Percentiles rank a stretch among this genome's conserved stretches.
Conservation (phyloP, 139 green algal genomes). For the Auxenochlorella protothecoides region DNA sequence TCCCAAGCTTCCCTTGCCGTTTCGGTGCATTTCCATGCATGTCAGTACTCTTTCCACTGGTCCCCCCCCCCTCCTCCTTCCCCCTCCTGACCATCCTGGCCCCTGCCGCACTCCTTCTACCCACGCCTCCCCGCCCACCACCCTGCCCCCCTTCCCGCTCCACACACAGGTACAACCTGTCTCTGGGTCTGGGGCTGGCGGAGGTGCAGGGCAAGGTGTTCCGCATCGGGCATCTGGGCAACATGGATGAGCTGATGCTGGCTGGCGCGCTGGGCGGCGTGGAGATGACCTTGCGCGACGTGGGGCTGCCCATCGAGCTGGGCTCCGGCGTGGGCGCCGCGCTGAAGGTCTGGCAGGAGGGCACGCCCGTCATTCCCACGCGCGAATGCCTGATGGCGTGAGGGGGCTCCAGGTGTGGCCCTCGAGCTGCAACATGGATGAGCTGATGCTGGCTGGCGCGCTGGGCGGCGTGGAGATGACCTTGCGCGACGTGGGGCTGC, state of each 20-base stretch:
- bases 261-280: constrained; percentile 63
- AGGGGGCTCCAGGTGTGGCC: background rate
- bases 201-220: constrained; percentile 90
- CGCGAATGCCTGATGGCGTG: constrained; percentile 36
- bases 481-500: constrained; percentile 69
- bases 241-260: constrained; percentile 97
- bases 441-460: constrained; percentile 82
- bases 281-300: constrained; percentile 90
- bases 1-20: too few relatives aligned
- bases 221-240: constrained; percentile 92
- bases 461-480: constrained; percentile 86
- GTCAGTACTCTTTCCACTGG: too few relatives aligned
- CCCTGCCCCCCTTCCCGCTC: background rate
- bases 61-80: too few relatives aligned
- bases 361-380: constrained; percentile 54
- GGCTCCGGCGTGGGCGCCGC: constrained; percentile 66
- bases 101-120: too few relatives aligned
- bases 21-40: too few relatives aligned
- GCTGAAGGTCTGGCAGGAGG: constrained; percentile 72
- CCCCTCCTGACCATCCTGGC: too few relatives aligned
- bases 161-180: constrained; percentile 85
- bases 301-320: constrained; percentile 55
- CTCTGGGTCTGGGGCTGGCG: constrained; percentile 83
- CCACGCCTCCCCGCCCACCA: background rate
- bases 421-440: constrained; percentile 79